Evolutionary conservation across 108 stramenopile genomes (phyloP), one percentile per base, ranked within the genome.

Genomic region (Bacterosira constricta): DNA sequence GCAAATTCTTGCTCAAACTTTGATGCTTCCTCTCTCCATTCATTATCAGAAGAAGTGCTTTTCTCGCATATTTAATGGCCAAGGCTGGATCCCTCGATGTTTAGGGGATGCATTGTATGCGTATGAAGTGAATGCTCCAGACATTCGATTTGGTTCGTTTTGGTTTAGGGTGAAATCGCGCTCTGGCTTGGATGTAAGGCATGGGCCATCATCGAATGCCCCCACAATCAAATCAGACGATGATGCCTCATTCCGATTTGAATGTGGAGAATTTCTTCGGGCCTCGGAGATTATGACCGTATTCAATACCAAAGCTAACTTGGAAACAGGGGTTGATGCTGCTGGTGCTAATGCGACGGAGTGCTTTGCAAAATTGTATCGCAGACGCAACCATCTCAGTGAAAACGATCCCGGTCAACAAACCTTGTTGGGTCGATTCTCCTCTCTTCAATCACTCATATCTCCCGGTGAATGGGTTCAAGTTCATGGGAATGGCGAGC

Each of bases 231-330:
- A 79, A 63, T 88, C 89, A 4, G 80, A 88, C 9, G 76, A 83
- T 51, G 93, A 87, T 21, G 71, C 75, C 20, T 18, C 36, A 8
- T 90, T 95, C 65, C 85, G 90, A 1, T 95, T 95, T 70, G 93
- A 95, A 79, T 95, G 93, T 58, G 93, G 93, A 0, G 93, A 95
- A 70, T 95, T 82, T 68, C 81, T 95, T 31, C 64, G 93, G 27
- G 89, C 93, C 21, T 95, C 89, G 0, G 93, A 95, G 69, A 69
- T 95, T 18, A 46, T 90, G 13, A 95, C 89, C 3, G 64, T 90
- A 9, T 89, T 77, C 61, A 39, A 75, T 20, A 65, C 75, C 15
- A 31, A 55, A n/a, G 25, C 50, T 36, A 69, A 69, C 2, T 30
- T 38, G 10, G 21, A 42, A 32, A n/a, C n/a, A n/a, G n/a, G n/a